phyloP scores from a whole-genome alignment of 805 yeast species.

The Yamadazyma sp. region DNA sequence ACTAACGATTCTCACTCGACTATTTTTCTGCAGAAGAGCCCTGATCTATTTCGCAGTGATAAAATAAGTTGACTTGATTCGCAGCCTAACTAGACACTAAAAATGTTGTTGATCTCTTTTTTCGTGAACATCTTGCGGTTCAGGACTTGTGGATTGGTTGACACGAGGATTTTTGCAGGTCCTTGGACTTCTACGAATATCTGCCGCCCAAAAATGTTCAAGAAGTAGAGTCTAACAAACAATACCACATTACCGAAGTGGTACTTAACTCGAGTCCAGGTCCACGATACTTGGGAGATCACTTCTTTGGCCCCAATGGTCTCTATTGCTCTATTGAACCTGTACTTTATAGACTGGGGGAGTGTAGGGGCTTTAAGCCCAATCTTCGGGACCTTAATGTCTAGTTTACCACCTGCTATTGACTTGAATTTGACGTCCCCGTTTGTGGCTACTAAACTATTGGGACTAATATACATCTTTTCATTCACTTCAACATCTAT shows the following conservation, averaged over 20 bases:
- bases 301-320: not conserved
- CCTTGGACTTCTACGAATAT: conserved; percentile 26
- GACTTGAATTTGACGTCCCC: conserved; percentile 5
- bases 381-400: conserved; percentile 6
- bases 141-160: conserved; percentile 16
- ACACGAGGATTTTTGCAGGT: conserved; percentile 26
- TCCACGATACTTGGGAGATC: not conserved
- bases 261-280: conserved; percentile 6
- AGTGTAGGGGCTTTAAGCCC: not conserved
- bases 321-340: not conserved
- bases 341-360: not conserved
- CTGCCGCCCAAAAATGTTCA: conserved; percentile 15
- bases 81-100: too few species aligned
- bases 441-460: conserved; percentile 39
- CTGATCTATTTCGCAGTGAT: conserved; percentile 1
- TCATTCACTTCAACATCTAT: conserved; percentile 37
- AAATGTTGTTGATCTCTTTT: conserved; percentile 10
- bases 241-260: conserved; percentile 7
- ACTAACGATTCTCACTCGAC: not conserved
- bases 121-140: conserved; percentile 8
- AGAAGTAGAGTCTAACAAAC: conserved; percentile 15
- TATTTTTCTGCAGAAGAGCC: conserved; percentile 1
- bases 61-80: not conserved
- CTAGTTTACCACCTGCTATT: conserved; percentile 8
- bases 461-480: conserved; percentile 37